phyloP scores from a whole-genome alignment of 345 rosid genomes.

The Eucalyptus tenuipes region DNA sequence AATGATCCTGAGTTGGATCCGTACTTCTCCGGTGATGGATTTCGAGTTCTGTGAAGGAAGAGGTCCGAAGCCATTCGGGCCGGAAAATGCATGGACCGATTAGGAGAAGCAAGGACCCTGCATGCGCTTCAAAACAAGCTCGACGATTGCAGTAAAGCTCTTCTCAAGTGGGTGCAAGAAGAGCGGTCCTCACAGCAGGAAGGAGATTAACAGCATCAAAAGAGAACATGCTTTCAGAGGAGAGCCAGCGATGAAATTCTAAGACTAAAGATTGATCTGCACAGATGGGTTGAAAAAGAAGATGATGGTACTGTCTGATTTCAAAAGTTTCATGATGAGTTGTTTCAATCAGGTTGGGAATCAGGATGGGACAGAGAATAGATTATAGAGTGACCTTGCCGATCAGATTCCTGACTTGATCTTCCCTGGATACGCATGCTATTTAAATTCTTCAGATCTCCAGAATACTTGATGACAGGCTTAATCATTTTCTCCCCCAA shows the following conservation, averaged over 20 bases:
- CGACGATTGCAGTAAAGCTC: not conserved
- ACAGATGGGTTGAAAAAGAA: not conserved
- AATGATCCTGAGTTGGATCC: not conserved
- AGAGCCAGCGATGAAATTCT: not conserved
- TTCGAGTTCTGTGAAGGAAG: not conserved
- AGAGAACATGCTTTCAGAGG: not conserved
- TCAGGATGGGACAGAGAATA: not conserved
- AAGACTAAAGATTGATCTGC: not conserved
- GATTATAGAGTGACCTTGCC: not conserved
- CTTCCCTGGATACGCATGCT: not conserved
- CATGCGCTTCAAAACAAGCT: not conserved
- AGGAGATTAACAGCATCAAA: not conserved
- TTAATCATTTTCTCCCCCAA: no score
- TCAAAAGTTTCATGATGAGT: not conserved
- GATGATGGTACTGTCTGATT: not conserved
- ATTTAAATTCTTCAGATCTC: no score
- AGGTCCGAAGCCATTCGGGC: not conserved
- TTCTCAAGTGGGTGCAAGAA: not conserved
- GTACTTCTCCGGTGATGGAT: not conserved
- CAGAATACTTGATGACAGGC: no score
- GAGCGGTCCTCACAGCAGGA: not conserved
- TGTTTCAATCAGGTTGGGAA: not conserved
- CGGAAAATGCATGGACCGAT: not conserved
- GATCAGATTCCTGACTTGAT: not conserved
- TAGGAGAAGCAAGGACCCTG: not conserved